A percentile compares a stretch with the other conserved stretches of the same genome.
These are phyloP conservation scores for Fusarium citri DNA, from an alignment of 2,329 filamentous ascomycete species.

Conservation along the genomic window DNA sequence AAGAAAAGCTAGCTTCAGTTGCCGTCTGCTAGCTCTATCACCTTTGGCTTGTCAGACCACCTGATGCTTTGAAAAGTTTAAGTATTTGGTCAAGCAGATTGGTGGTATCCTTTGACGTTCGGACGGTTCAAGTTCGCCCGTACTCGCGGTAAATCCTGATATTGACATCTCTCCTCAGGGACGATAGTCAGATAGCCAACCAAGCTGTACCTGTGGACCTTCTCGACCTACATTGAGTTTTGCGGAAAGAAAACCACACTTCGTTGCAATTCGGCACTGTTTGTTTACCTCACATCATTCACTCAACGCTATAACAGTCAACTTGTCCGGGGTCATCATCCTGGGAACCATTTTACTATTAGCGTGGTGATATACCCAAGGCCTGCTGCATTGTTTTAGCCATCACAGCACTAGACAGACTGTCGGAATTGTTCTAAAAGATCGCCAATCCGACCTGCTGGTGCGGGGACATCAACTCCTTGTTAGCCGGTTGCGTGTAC, in stretches of 20 bases:
- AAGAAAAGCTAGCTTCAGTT: background rate
- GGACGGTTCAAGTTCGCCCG: background rate
- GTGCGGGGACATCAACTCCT: slow-evolving; percentile 38
- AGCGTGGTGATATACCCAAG: slow-evolving; percentile 41
- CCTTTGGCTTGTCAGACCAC: background rate
- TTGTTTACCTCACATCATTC: slow-evolving; percentile 15
- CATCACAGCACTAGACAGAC: slow-evolving; percentile 48
- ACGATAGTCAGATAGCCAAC: background rate
- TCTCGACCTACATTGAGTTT: background rate
- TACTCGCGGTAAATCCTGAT: background rate
- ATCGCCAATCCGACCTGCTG: slow-evolving; percentile 39
- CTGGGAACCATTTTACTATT: slow-evolving; percentile 28
- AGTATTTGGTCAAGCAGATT: background rate
- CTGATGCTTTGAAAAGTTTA: background rate
- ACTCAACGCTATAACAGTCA: slow-evolving; percentile 9
- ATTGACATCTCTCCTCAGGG: background rate
- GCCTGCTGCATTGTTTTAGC: slow-evolving; percentile 42
- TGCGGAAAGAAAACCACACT: background rate
- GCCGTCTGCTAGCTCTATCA: background rate
- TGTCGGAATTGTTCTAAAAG: slow-evolving; percentile 44
- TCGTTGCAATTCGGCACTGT: background rate
- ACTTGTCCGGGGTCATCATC: slow-evolving; percentile 25
- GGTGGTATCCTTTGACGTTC: background rate
- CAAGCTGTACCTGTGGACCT: background rate
- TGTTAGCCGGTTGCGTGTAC: slow-evolving; percentile 27